Conservation (phyloP, 371 early-diverging fungal species). For the Rhizopus sp. region DNA sequence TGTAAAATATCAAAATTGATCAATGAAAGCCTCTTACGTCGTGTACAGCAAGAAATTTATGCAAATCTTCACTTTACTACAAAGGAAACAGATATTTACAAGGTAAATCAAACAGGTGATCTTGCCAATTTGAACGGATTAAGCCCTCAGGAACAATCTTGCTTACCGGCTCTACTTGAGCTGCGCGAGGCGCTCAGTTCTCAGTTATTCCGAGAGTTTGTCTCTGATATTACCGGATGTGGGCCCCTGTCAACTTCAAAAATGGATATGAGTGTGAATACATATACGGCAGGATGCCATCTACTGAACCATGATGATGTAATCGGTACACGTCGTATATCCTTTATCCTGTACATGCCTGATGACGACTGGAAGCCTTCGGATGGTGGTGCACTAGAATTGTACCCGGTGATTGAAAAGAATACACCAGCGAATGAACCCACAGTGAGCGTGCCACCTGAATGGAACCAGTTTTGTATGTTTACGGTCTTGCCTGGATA, state of each 20-base stretch:
- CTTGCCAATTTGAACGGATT: conserved; percentile 81
- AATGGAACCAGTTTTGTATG: conserved; percentile 77
- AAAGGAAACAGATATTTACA: conserved; percentile 84
- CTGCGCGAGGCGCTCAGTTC: conserved; percentile 76
- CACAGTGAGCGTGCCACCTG: conserved; percentile 58
- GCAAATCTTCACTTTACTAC: conserved; percentile 62
- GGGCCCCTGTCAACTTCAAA: conserved; percentile 63
- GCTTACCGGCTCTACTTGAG: conserved; percentile 52
- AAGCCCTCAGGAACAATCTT: conserved; percentile 47
- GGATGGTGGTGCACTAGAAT: conserved; percentile 73
- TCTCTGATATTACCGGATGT: conserved; percentile 68
- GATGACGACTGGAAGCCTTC: conserved; percentile 64
- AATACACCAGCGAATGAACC: conserved; percentile 69
- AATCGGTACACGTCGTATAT: conserved; percentile 75
- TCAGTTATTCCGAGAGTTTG: conserved; percentile 65
- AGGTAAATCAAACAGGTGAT: conserved; percentile 78
- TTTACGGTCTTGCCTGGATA: conserved; percentile 79
- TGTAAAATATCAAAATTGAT: conserved; percentile 60
- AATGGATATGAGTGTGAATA: conserved; percentile 71
- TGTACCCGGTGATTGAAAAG: conserved; percentile 65
- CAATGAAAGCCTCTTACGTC: conserved; percentile 57
- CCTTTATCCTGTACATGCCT: conserved; percentile 76
- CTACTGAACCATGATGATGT: conserved; percentile 81
- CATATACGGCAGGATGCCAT: conserved; percentile 68
- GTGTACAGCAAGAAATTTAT: conserved; percentile 67